Base-by-base conservation (phyloP, 2,329 filamentous ascomycete species). In the Fusarium sp. region DNA sequence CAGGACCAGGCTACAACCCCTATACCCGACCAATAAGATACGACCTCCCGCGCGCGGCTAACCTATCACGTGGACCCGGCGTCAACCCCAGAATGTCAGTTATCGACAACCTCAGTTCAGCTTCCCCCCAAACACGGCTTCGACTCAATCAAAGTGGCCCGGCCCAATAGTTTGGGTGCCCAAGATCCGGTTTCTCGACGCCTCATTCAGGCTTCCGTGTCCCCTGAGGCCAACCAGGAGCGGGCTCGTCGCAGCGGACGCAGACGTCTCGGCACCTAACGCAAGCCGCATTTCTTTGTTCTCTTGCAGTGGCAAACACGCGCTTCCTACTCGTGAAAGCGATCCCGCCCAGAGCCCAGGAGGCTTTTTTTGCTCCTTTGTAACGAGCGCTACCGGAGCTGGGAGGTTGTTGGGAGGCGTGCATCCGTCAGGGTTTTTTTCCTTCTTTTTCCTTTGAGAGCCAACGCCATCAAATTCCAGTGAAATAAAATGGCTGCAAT, bases 271-370 rank as follows among this genome's bases (percentile, higher is more conserved):
- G 40, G 66, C 59, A 51, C 69, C 64, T 72, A 73, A 66, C 59
- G 58, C 72, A 74, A 71, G 63, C 67, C 76, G 66, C 64, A 49
- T 69, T 75, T 77, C 76, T 78, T 78, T 78, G 76, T 78, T 77
- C 73, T 78, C 62, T n/a, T 60, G 36, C 56, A 53, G 49, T 75
- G 72, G 66, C 76, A 76, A 77, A 76, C 75, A 76, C 62, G 69
- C 53, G 58, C 60, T 59, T 46, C 55, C 46, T 59, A 40, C 53
- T 49, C 51, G 62, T 75, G 64, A 70, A 74, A 68, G 69, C 65
- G 57, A 46, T 53, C 38, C 27, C 46, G 20, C 27, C 66, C 66
- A 53, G 46, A 27, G 17, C 46, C 46, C 27, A 66, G 62, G 64
- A 49, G 56, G 62, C 20, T 65, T 70, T 33, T 57, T 75, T 17